phyloP scores from a whole-genome alignment of 2,329 filamentous ascomycete species.

The Seiridium unicorne region DNA sequence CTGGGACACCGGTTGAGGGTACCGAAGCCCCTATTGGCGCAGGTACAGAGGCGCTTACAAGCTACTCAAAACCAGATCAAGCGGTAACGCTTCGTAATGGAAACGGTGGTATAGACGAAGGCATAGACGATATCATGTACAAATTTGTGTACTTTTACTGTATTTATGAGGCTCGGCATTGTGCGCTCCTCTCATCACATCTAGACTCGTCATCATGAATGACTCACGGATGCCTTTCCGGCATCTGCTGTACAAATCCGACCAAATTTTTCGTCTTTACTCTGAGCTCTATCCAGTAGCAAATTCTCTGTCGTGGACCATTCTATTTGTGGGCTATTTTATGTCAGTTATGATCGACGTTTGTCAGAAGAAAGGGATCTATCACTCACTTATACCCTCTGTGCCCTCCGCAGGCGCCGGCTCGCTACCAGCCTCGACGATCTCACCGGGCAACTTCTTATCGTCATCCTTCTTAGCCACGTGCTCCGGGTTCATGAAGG shows the following conservation, averaged over 20 bases:
- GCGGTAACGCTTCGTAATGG: background rate
- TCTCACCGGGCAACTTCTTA: background rate
- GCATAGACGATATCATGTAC: background rate
- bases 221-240: background rate
- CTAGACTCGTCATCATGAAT: slow-evolving; percentile 4
- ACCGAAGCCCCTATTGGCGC: slow-evolving; percentile 60
- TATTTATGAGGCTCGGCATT: background rate
- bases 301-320: background rate
- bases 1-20: slow-evolving; percentile 76
- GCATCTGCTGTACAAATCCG: background rate
- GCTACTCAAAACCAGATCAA: background rate
- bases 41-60: slow-evolving; percentile 52
- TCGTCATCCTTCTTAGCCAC: slow-evolving; percentile 10
- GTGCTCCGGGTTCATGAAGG: slow-evolving; percentile 76
- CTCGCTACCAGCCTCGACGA: slow-evolving; percentile 3
- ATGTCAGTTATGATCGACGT: background rate
- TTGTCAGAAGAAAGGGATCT: background rate
- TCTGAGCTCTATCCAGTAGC: background rate
- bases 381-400: slow-evolving; percentile 4
- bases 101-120: background rate
- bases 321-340: slow-evolving; percentile 4
- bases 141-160: slow-evolving; percentile 6
- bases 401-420: slow-evolving; percentile 1
- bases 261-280: background rate
- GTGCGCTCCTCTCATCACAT: background rate